Percentiles rank a stretch among this genome's conserved stretches.
Evolutionary conservation across 202 grass and related monocot species (phyloP).

Genomic region (Brachypodium distachyon): DNA sequence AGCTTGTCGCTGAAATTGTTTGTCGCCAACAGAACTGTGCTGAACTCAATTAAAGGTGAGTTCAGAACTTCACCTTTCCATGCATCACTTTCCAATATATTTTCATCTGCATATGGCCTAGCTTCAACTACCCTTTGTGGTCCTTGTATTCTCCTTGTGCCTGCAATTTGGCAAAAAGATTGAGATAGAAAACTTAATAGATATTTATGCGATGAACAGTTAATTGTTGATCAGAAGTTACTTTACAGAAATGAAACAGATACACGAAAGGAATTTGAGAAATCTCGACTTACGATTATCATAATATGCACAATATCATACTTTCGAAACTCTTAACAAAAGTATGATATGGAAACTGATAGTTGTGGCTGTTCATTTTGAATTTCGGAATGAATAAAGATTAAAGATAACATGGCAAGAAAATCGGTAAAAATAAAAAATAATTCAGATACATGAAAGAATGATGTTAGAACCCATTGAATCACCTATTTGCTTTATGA

Average conservation of each 20-base stretch:
- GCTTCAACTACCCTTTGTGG: neutral
- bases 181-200: neutral
- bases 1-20: slow-evolving; percentile 63
- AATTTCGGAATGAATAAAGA: neutral
- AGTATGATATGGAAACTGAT: neutral
- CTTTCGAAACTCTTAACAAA: neutral
- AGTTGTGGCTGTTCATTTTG: neutral
- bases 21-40: slow-evolving; percentile 36
- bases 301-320: neutral
- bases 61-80: slow-evolving; percentile 10
- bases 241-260: neutral
- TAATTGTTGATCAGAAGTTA: neutral
- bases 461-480: neutral
- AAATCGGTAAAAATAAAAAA: neutral
- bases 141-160: neutral
- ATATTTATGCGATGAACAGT: neutral
- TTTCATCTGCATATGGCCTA: slow-evolving; percentile 21
- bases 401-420: neutral
- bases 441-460: neutral
- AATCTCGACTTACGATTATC: neutral
- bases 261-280: neutral
- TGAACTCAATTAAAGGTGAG: slow-evolving; percentile 44
- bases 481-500: slow-evolving; percentile 58
- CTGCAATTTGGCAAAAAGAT: neutral
- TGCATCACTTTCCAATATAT: slow-evolving; percentile 12